A percentile compares a stretch with the other conserved stretches of the same genome.
Conservation (phyloP, 2,329 filamentous ascomycete species). For the Cladophialophora chaetospira region DNA sequence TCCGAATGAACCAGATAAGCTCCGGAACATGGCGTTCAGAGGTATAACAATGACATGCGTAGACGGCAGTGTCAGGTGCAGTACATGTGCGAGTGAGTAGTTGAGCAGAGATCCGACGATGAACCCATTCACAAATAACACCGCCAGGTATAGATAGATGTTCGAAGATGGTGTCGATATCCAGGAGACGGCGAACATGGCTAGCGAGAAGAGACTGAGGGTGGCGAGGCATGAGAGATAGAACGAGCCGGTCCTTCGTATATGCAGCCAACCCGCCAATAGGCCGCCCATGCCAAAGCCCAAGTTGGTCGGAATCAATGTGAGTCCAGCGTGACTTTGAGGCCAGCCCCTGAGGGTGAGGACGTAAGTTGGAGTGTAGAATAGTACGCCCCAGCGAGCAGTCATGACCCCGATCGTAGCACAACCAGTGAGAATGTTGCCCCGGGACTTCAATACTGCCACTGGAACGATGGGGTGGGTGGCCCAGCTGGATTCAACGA, state of each 20-base stretch:
- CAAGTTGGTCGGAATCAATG: constrained; percentile 78
- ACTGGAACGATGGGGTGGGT: constrained; percentile 75
- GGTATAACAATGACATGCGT: constrained; percentile 76
- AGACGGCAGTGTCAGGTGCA: constrained; percentile 68
- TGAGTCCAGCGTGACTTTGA: constrained; percentile 70
- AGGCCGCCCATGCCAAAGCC: constrained; percentile 77
- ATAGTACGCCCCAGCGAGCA: constrained; percentile 76
- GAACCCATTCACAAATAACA: constrained; percentile 67
- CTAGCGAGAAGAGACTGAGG: constrained; percentile 63
- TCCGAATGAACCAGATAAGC: constrained; percentile 79
- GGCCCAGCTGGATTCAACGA: constrained; percentile 66
- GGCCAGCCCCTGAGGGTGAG: constrained; percentile 72
- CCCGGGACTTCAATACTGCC: constrained; percentile 67
- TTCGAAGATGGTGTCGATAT: constrained; percentile 58
- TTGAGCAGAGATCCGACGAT: constrained; percentile 73
- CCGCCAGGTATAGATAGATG: constrained; percentile 54
- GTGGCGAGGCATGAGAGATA: constrained; percentile 65
- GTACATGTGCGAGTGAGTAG: constrained; percentile 77
- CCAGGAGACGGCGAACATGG: constrained; percentile 59
- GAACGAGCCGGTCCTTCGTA: constrained; percentile 71
- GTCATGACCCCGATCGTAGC: constrained; percentile 78
- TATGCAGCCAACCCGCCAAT: constrained; percentile 72
- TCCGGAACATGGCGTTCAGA: constrained; percentile 75
- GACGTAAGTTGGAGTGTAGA: constrained; percentile 78
- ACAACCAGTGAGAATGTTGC: constrained; percentile 71